Evolutionary conservation across 2,329 filamentous ascomycete genomes (phyloP).

Genomic region (Lecanicillium sp.): DNA sequence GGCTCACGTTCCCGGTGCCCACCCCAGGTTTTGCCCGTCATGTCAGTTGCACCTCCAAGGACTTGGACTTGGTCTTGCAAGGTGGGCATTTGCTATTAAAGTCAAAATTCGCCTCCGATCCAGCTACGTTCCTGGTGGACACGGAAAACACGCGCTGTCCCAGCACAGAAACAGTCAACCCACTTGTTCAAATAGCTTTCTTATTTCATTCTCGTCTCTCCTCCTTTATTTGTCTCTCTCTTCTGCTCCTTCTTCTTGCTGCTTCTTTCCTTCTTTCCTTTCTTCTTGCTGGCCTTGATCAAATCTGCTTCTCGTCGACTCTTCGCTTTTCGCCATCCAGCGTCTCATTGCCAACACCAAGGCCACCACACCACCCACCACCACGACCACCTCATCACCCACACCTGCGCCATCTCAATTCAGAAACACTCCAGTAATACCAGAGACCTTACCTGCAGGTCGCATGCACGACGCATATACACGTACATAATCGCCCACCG

Average conservation of each 20-base stretch:
- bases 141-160: constrained; percentile 5
- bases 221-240: not conserved
- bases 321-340: not conserved
- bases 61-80: constrained; percentile 1
- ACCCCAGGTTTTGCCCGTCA: constrained; percentile 4
- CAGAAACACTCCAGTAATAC: not conserved
- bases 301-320: no score
- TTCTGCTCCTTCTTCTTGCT: not conserved
- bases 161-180: constrained; percentile 6
- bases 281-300: not conserved
- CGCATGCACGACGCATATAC: constrained; percentile 5
- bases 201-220: not conserved
- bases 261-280: not conserved
- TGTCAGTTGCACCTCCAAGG: constrained; percentile 8
- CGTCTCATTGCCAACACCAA: not conserved
- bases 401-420: constrained; percentile 3
- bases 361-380: not conserved
- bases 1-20: no score
- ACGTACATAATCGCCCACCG: constrained; percentile 1
- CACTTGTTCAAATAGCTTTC: constrained; percentile 1
- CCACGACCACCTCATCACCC: not conserved
- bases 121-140: not conserved
- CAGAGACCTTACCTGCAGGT: constrained; percentile 9
- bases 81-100: constrained; percentile 1
- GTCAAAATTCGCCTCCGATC: constrained; percentile 10